phyloP scores from a whole-genome alignment of 805 yeast species.

The Teunomyces stri region DNA sequence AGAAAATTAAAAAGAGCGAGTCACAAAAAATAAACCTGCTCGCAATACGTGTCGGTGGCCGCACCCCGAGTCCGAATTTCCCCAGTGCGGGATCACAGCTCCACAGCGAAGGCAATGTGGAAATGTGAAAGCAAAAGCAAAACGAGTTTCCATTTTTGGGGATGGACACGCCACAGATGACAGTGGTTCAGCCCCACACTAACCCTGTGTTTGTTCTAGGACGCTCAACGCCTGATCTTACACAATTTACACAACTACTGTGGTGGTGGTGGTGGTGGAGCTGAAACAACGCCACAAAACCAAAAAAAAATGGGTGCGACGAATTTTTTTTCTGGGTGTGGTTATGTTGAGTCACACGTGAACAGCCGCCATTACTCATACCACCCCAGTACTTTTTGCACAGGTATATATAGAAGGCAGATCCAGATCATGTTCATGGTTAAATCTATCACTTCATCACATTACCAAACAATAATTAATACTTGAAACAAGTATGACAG shows the following conservation, averaged over 20 bases:
- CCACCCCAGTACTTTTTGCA: slow-evolving; percentile 3
- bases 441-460: not conserved
- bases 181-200: not conserved
- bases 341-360: slow-evolving; percentile 4
- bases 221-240: too few relatives aligned
- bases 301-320: not conserved
- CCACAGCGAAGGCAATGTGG: not conserved
- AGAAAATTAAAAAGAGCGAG: not conserved
- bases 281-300: slow-evolving; percentile 1
- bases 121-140: not conserved
- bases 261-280: slow-evolving; percentile 4
- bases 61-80: not conserved
- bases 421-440: not conserved
- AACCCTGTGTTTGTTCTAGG: too few relatives aligned
- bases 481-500: not conserved
- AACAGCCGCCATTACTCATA: slow-evolving; percentile 4
- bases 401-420: not conserved
- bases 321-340: not conserved
- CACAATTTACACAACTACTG: not conserved
- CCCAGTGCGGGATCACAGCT: not conserved
- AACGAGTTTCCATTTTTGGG: not conserved
- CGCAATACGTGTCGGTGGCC: not conserved
- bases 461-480: not conserved
- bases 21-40: not conserved
- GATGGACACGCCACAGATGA: not conserved